Percentiles rank a stretch among this genome's conserved stretches.
phyloP scores from a whole-genome alignment of 2,329 filamentous ascomycete species.

The Penicillium aurantiogriseum region DNA sequence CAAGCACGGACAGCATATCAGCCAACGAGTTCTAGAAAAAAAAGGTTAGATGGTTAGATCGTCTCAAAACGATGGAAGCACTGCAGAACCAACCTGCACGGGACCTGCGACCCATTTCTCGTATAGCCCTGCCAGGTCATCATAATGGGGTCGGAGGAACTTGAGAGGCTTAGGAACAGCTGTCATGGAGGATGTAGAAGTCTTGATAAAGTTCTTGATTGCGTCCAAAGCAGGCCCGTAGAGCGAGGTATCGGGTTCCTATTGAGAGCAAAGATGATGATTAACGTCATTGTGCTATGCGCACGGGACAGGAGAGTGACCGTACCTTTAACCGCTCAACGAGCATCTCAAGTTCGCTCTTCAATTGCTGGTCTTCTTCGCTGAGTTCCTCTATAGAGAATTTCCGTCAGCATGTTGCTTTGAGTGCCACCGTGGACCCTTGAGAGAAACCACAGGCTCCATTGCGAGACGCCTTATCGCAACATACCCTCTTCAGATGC shows the following conservation, averaged over 20 bases:
- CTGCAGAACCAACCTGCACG: constrained; percentile 65
- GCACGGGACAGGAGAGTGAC: constrained; percentile 2
- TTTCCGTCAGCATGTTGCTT: constrained; percentile 23
- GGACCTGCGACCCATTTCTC: constrained; percentile 82
- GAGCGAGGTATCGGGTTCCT: constrained; percentile 83
- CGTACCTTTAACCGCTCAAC: constrained; percentile 87
- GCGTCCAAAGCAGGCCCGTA: constrained; percentile 92
- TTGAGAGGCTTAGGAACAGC: constrained; percentile 98
- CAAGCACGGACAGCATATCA: constrained; percentile 93
- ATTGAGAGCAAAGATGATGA: constrained; percentile 17
- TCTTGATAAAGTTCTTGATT: constrained; percentile 99
- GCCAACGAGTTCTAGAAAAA: constrained; percentile 66
- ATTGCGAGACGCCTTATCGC: constrained; percentile 6
- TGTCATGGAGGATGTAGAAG: constrained; percentile 98
- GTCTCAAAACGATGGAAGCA: neutral
- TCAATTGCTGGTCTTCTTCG: constrained; percentile 97
- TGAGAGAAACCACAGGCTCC: constrained; percentile 13
- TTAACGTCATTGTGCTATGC: constrained; percentile 28
- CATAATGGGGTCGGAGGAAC: constrained; percentile 95
- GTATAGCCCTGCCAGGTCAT: constrained; percentile 81
- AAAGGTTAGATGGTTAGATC: constrained; percentile 12
- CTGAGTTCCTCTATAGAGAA: constrained; percentile 79
- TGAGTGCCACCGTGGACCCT: constrained; percentile 26
- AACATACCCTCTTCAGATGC: constrained; percentile 60
- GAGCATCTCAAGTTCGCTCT: constrained; percentile 96